Evolutionary conservation across 78 protist genomes (phyloP), one percentile per base, ranked within the genome.

Genomic region (Guillardia theta): DNA sequence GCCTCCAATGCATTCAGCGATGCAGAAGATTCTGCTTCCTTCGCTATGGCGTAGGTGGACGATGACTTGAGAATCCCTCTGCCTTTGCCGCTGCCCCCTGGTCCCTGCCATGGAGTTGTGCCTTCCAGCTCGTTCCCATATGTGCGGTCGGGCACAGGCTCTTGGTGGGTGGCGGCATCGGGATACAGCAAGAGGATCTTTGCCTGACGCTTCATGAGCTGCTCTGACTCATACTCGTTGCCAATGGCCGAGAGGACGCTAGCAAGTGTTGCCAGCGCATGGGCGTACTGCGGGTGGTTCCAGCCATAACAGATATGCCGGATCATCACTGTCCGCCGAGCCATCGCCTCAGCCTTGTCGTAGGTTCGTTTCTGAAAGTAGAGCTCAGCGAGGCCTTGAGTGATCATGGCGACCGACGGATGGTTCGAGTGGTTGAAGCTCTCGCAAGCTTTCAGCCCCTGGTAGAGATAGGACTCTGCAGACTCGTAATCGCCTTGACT

Each of bases 261-360:
- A 2, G 83, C 9, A 12, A 70, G 22, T 3, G 83, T 70, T 12
- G 41, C 83, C 22, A 70, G 41, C 10, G 83, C 83, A 43, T 22
- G 36, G 10, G 83, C 83, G 6, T 36, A 70, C 83, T 70, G 83
- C 83, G 83, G 83, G 83, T 70, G 83, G 6, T 70, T 70, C 83
- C 83, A 70, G 4, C 83, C 83, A 43, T 70, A 70, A 24, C 83
- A 70, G 46, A 70, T 15, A 70, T 70, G 83, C 8, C 83, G 83
- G 46, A 70, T 43, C 41, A 33, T 24, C 21, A 70, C 83, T 22
- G 83, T 70, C 83, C 83, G 0, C 83, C 83, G 6, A 12, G 83
- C 83, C 83, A 70, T 70, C 0, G 83, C 83, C 22, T 70, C 83
- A 43, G 83, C 83, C 41, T 70, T 12, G 1, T 70, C 41, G 41